phyloP scores from a whole-genome alignment of 1,139 yeast species.

The Nakaseomyces sp. region DNA sequence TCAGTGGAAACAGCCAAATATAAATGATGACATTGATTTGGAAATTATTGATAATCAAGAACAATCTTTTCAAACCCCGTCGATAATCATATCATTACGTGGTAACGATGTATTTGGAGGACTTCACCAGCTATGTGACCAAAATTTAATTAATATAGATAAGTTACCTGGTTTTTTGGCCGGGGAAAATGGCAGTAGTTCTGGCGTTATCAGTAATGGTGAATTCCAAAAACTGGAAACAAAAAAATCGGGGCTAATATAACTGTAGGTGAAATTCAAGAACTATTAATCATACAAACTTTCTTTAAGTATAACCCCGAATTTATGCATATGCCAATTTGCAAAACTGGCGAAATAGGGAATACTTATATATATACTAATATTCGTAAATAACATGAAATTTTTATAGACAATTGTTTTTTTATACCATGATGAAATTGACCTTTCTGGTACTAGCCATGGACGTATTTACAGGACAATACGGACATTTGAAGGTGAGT shows the following conservation, averaged over 20 bases:
- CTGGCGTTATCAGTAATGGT: constrained; percentile 45
- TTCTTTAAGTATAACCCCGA: too few species aligned
- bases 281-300: too few species aligned
- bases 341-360: too few species aligned
- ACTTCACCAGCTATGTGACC: constrained; percentile 58
- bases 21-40: constrained; percentile 13
- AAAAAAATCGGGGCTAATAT: constrained; percentile 13
- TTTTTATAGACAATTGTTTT: background rate
- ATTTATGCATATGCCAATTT: too few species aligned
- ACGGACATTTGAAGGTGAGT: constrained; percentile 53
- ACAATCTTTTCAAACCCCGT: background rate
- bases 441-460: constrained; percentile 26
- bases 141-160: constrained; percentile 44
- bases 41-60: constrained; percentile 8
- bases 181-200: constrained; percentile 55
- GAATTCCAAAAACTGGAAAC: constrained; percentile 24
- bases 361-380: background rate
- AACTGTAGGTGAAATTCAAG: too few species aligned
- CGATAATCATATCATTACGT: constrained; percentile 37
- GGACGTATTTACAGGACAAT: constrained; percentile 45
- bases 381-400: background rate
- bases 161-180: constrained; percentile 68
- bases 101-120: constrained; percentile 83
- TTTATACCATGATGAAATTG: constrained; percentile 24
- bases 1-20: constrained; percentile 8